Evolutionary conservation across 169 alveolate genomes (phyloP).

Genomic region (Cryptosporidium sp.): DNA sequence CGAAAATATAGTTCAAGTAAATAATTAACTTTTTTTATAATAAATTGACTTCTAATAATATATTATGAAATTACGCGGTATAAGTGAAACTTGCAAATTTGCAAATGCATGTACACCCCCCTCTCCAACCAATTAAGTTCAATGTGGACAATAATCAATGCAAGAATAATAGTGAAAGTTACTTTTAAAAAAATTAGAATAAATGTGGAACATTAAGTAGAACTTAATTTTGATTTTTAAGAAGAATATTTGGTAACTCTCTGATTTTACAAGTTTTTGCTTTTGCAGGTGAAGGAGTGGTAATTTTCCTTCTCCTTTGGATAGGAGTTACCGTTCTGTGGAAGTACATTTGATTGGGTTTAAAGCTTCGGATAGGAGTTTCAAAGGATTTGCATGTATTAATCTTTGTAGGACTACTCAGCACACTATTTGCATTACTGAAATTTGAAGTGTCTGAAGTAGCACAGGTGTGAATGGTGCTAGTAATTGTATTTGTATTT

Average conservation of each 20-base stretch:
- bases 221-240: background rate
- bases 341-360: constrained; percentile 1
- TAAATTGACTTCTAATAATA: too few species aligned
- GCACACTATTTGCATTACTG: background rate
- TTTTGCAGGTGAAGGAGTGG: constrained; percentile 58
- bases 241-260: constrained; percentile 7
- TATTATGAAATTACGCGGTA: background rate
- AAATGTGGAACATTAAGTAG: background rate
- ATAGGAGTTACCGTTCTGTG: constrained; percentile 57
- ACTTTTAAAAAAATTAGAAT: background rate
- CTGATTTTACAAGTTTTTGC: constrained; percentile 34
- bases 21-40: background rate
- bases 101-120: background rate
- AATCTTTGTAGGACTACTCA: background rate
- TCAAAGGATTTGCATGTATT: background rate
- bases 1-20: constrained; percentile 63
- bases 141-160: background rate
- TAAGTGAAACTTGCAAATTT: background rate
- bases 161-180: background rate
- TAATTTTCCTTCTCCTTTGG: constrained; percentile 24
- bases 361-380: background rate
- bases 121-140: background rate
- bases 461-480: background rate
- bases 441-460: background rate
- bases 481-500: background rate